These are phyloP conservation scores for Middelhovenomyces tepae DNA, from an alignment of 805 yeast species.

Conservation along the genomic window DNA sequence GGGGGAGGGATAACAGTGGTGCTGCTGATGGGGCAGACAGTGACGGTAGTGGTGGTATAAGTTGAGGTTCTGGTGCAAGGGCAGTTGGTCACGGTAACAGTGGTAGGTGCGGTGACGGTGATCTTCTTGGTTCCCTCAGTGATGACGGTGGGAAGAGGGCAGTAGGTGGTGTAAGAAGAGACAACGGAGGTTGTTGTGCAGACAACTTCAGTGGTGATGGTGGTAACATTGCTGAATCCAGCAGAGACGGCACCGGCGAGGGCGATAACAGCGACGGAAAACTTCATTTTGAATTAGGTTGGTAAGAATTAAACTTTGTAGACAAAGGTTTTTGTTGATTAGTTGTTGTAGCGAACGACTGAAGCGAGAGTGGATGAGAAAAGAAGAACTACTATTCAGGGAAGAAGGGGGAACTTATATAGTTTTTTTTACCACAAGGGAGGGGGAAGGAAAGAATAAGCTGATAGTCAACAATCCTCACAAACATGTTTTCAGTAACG, in stretches of 20 bases:
- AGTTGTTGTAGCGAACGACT: slow-evolving; percentile 2
- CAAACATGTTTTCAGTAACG: no score
- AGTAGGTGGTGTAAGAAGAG: slow-evolving; percentile 71
- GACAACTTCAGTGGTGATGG: slow-evolving; percentile 16
- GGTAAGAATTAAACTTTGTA: not conserved
- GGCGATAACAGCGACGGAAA: slow-evolving; percentile 15
- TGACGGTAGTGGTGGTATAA: slow-evolving; percentile 14
- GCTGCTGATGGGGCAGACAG: slow-evolving; percentile 13
- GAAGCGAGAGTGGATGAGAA: slow-evolving; percentile 2
- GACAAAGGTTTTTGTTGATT: not conserved
- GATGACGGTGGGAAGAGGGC: slow-evolving; percentile 66
- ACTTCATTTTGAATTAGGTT: slow-evolving; percentile 12
- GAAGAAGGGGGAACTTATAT: slow-evolving; percentile 1
- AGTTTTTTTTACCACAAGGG: not conserved
- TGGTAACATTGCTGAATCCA: slow-evolving; percentile 23
- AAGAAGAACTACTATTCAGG: not conserved
- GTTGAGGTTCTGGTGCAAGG: slow-evolving; percentile 60
- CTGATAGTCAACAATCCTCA: no score
- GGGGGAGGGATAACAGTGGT: slow-evolving; percentile 1
- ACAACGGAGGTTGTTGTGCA: slow-evolving; percentile 42
- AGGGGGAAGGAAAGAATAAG: no score
- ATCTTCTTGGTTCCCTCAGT: slow-evolving; percentile 58
- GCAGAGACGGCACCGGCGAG: slow-evolving; percentile 17
- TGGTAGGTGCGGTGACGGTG: slow-evolving; percentile 71
- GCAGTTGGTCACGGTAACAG: slow-evolving; percentile 77